Conservation (phyloP, 2,329 filamentous ascomycete species). For the Calonectria fujianensis region DNA sequence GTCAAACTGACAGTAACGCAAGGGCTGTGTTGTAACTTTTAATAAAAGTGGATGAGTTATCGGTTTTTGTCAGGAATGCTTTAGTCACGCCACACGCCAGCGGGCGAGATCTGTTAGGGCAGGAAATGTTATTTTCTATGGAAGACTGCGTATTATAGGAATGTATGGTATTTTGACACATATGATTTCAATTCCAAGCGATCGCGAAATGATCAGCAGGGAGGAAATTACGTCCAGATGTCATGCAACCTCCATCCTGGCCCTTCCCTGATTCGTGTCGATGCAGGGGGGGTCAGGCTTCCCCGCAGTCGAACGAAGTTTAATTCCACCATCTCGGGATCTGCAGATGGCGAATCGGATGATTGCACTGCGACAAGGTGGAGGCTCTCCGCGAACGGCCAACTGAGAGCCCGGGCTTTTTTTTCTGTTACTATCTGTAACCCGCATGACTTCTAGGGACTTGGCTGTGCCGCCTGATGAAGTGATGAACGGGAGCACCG, state of each 20-base stretch:
- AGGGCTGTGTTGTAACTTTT: not conserved
- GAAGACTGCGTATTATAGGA: not conserved
- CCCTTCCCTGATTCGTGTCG: not conserved
- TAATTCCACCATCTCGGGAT: not conserved
- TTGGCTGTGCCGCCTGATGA: not conserved
- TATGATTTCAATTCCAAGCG: not conserved
- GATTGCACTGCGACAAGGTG: not conserved
- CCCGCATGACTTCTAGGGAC: not conserved
- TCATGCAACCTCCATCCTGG: not conserved
- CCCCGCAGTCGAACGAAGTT: constrained; percentile 19
- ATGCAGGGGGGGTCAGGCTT: constrained; percentile 9
- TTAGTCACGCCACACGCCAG: not conserved
- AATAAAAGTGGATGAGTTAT: not conserved
- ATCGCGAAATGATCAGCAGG: not conserved
- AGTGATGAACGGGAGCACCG: not conserved
- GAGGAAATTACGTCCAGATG: not conserved
- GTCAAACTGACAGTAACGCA: not conserved
- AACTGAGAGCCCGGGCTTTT: not conserved
- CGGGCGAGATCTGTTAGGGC: not conserved
- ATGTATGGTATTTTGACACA: too few relatives aligned
- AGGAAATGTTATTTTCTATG: not conserved
- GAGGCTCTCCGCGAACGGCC: not conserved
- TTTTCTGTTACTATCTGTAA: not conserved
- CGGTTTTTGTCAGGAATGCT: not conserved
- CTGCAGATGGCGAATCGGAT: constrained; percentile 7